A percentile compares a stretch with the other conserved stretches of the same genome.
phyloP scores from a whole-genome alignment of 2,329 filamentous ascomycete genomes.

The Arthroderma sp. region DNA sequence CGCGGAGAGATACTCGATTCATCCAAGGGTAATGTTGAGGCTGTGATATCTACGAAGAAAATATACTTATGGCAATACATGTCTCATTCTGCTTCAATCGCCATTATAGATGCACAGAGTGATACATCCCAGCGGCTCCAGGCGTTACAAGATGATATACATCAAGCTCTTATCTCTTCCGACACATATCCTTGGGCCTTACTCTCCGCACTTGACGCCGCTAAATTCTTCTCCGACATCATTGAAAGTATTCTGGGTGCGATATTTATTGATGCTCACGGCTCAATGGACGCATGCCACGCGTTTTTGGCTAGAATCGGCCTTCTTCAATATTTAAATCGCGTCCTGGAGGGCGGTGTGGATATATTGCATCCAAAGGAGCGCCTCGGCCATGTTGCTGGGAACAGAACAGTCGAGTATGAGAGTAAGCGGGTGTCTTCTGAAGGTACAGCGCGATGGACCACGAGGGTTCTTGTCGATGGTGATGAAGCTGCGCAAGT shows the following conservation, averaged over 20 bases:
- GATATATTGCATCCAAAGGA: constrained; percentile 52
- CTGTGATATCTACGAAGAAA: constrained; percentile 19
- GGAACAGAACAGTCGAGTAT: constrained; percentile 43
- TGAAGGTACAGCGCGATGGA: constrained; percentile 8
- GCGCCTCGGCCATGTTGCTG: constrained; percentile 48
- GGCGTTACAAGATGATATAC: constrained; percentile 37
- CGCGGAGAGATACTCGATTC: constrained; percentile 10
- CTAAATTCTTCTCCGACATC: constrained; percentile 74
- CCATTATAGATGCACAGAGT: constrained; percentile 38
- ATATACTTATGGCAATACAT: constrained; percentile 57
- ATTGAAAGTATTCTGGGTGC: constrained; percentile 71
- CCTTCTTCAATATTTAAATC: constrained; percentile 48
- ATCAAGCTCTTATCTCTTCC: constrained; percentile 37
- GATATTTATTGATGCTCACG: constrained; percentile 64
- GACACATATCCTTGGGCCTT: constrained; percentile 61
- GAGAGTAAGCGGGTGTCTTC: constrained; percentile 11
- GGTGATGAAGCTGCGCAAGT: constrained; percentile 35
- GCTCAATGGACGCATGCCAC: constrained; percentile 47
- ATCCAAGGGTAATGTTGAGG: constrained; percentile 9
- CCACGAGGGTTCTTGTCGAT: constrained; percentile 41
- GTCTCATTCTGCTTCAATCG: constrained; percentile 38
- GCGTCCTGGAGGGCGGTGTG: constrained; percentile 46
- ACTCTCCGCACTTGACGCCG: constrained; percentile 50
- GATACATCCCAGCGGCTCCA: constrained; percentile 35
- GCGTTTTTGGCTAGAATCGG: constrained; percentile 51